A percentile compares a stretch with the other conserved stretches of the same genome.
These are phyloP conservation scores for Ceratocystis colombiana DNA, from an alignment of 2,329 filamentous ascomycete genomes.

Conservation along the genomic window DNA sequence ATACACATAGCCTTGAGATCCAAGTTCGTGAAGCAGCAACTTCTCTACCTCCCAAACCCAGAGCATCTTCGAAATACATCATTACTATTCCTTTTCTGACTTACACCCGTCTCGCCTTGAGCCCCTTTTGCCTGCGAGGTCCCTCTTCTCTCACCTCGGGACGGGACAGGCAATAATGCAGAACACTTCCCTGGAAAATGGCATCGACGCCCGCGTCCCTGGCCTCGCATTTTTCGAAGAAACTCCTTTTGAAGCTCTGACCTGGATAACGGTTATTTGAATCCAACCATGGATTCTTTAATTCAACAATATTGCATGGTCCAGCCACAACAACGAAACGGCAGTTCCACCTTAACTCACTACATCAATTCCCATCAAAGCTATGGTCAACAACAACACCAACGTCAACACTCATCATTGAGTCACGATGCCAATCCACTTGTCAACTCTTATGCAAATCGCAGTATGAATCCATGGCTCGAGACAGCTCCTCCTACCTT, in stretches of 20 bases:
- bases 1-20: not conserved
- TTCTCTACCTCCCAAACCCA: not conserved
- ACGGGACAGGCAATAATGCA: slow-evolving; percentile 22
- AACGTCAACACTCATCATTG: not conserved
- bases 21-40: not conserved
- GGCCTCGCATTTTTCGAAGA: slow-evolving; percentile 16
- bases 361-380: not conserved
- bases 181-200: slow-evolving; percentile 18
- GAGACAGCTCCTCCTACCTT: not conserved
- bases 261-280: slow-evolving; percentile 7
- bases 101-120: not conserved
- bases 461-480: not conserved
- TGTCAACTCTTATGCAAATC: not conserved
- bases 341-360: not conserved
- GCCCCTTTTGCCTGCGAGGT: slow-evolving; percentile 14
- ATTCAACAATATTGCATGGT: slow-evolving; percentile 20
- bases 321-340: slow-evolving; percentile 18
- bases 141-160: slow-evolving; percentile 19
- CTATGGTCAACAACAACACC: not conserved
- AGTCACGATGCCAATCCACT: not conserved
- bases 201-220: slow-evolving; percentile 25
- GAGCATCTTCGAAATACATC: not conserved
- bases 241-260: slow-evolving; percentile 11
- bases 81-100: not conserved
- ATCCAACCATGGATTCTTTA: slow-evolving; percentile 21